Base-by-base conservation (phyloP, 148 eudicot species). In the Cornus suecica region DNA sequence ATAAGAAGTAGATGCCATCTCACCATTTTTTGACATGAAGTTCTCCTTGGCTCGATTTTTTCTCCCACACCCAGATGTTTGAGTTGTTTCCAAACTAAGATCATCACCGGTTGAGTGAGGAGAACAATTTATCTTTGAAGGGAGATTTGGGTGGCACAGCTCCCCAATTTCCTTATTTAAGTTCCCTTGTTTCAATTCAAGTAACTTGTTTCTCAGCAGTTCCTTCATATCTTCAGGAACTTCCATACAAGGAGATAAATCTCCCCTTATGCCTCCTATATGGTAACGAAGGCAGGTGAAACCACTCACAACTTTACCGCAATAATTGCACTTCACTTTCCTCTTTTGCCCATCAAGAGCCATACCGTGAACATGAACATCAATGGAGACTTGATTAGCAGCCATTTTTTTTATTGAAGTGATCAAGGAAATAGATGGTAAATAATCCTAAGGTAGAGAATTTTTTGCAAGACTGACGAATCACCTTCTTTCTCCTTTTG, bases 281-380 rank as follows among this genome's bases (percentile, higher is more conserved):
- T 88, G 92, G 74, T 65, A 72, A 66, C 81, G 83, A 68, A 91
- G 84, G 72, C 85, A 83, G 71, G 48, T 71, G 62, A 84, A 84
- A 28, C 92, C 89, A 27, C 84, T 70, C 30, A 89, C 80, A n/a
- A 75, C 70, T 72, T 81, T 84, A 22, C 82, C 85, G 80, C 95
- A 89, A 29, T 89, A 81, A 61, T 77, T 79, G 73, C 95, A 91
- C 48, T 86, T 83, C 5, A 86, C 79, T 77, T 71, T 85, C 56
- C 48, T 80, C 69, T 79, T 81, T 5, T 42, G 30, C 0, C 76
- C 75, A 77, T 87, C 83, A 28, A 87, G 79, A 31, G 82, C 27
- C 81, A 66, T 83, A 24, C 95, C 91, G 77, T 91, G 89, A 37
- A 79, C 73, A n/a, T 29, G 72, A 5, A 68, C 74, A 72, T 85